A percentile compares a stretch with the other conserved stretches of the same genome.
Conservation (phyloP, 495 filamentous ascomycete species). For the Corynascus novoguineensis region DNA sequence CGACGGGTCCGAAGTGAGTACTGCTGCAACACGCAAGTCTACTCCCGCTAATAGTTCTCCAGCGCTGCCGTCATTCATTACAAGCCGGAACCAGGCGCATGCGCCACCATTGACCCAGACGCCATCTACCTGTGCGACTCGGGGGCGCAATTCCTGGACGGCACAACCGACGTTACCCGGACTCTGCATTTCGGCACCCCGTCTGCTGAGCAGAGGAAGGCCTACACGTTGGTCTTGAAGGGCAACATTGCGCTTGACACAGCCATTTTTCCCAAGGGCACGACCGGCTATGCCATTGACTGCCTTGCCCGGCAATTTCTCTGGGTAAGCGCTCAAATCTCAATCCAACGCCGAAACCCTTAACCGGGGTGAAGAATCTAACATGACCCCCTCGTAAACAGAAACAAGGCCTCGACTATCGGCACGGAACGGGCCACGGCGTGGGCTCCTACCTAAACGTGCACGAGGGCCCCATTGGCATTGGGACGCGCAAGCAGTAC, state of each 20-base stretch:
- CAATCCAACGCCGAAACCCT: not conserved
- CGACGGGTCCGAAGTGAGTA: constrained; percentile 74
- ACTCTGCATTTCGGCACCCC: constrained; percentile 90
- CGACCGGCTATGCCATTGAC: constrained; percentile 88
- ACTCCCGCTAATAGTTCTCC: constrained; percentile 7
- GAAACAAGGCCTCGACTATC: constrained; percentile 84
- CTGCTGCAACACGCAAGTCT: not conserved
- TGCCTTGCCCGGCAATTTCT: constrained; percentile 82
- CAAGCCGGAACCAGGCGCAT: constrained; percentile 78
- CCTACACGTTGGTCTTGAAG: constrained; percentile 94
- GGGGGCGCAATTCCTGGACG: constrained; percentile 90
- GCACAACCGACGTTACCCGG: constrained; percentile 93
- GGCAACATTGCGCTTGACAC: constrained; percentile 89
- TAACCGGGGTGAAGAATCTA: too few species aligned
- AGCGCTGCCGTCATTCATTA: constrained; percentile 94
- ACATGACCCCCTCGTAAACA: constrained; percentile 20
- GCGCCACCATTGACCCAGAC: constrained; percentile 78
- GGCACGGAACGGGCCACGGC: constrained; percentile 95
- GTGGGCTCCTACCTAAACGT: constrained; percentile 92
- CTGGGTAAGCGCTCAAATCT: constrained; percentile 61
- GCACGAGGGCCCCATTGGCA: constrained; percentile 95
- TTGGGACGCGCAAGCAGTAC: constrained; percentile 86
- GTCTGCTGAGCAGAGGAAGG: constrained; percentile 76
- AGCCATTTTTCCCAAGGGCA: constrained; percentile 90
- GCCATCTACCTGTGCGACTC: constrained; percentile 95